A percentile compares a stretch with the other conserved stretches of the same genome.
These are phyloP conservation scores for Lunasporangiospora selenospora DNA, from an alignment of 192 early-diverging fungal species.

Conservation along the genomic window DNA sequence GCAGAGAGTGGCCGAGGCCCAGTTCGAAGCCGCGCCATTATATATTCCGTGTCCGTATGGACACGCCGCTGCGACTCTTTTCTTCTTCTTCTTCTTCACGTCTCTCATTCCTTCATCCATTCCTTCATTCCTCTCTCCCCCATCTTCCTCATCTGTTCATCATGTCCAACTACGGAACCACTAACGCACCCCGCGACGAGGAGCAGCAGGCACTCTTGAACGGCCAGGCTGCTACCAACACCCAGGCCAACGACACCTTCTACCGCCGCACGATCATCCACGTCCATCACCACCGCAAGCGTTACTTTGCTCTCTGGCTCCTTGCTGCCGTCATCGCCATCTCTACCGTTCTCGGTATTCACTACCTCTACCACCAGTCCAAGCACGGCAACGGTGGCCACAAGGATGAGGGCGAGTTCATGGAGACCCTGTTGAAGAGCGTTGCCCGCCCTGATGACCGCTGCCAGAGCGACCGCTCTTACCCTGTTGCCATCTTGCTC, in stretches of 20 bases:
- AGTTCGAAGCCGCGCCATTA: no score
- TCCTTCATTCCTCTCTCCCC: not conserved
- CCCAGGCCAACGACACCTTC: constrained; percentile 31
- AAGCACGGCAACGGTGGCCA: constrained; percentile 2
- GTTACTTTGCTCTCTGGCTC: constrained; percentile 41
- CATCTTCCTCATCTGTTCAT: not conserved
- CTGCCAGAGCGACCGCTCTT: constrained; percentile 57
- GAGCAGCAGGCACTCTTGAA: constrained; percentile 17
- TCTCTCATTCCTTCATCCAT: not conserved
- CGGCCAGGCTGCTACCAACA: not conserved
- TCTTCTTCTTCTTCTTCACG: not conserved
- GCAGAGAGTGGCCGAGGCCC: no score
- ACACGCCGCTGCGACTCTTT: no score
- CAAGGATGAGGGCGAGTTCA: not conserved
- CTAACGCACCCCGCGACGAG: constrained; percentile 10
- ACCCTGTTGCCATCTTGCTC: constrained; percentile 54
- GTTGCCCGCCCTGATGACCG: not conserved
- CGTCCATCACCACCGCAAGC: constrained; percentile 40
- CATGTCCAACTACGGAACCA: constrained; percentile 21
- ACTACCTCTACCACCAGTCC: constrained; percentile 18
- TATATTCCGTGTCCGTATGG: no score
- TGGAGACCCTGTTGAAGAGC: not conserved
- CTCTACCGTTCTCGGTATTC: constrained; percentile 19
- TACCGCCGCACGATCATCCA: constrained; percentile 34
- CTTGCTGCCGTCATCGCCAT: constrained; percentile 18